A percentile compares a stretch with the other conserved stretches of the same genome.
Conservation (phyloP, 1,284 basidiomycete species). For the Cutaneotrichosporon sp. region DNA sequence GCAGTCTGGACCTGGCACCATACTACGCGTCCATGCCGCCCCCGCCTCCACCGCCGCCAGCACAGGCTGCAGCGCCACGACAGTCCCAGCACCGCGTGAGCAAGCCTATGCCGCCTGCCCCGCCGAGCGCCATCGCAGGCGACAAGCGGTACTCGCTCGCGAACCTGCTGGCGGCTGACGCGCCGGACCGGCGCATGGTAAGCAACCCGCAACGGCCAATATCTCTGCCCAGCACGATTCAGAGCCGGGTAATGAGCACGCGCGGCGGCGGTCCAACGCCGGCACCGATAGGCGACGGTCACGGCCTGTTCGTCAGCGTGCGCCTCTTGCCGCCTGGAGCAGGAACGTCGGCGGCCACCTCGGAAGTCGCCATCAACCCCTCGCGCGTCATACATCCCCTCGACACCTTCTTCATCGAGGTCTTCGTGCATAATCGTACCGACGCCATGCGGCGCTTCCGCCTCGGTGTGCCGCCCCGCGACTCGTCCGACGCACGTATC, state of each 20-base stretch:
- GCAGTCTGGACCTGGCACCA: slow-evolving; percentile 66
- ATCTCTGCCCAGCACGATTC: slow-evolving; percentile 8
- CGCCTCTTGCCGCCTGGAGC: slow-evolving; percentile 52
- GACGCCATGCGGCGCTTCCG: slow-evolving; percentile 70
- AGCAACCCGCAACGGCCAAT: slow-evolving; percentile 11
- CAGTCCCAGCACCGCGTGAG: slow-evolving; percentile 2
- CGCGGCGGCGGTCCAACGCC: slow-evolving; percentile 1
- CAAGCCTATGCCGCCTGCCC: slow-evolving; percentile 12
- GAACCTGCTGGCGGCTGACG: slow-evolving; percentile 21
- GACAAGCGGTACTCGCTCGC: slow-evolving; percentile 47
- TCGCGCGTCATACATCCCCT: slow-evolving; percentile 58
- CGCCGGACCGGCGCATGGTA: slow-evolving; percentile 5
- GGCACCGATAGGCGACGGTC: slow-evolving; percentile 10
- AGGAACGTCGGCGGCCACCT: neutral
- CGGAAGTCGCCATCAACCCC: neutral
- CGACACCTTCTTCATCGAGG: slow-evolving; percentile 72
- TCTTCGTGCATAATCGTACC: slow-evolving; percentile 84
- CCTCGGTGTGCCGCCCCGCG: slow-evolving; percentile 60
- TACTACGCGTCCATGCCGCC: slow-evolving; percentile 34
- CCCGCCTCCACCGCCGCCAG: slow-evolving; percentile 15
- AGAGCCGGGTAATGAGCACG: slow-evolving; percentile 9
- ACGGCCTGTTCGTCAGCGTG: slow-evolving; percentile 62
- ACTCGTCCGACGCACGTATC: slow-evolving; percentile 43
- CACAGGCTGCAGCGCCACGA: slow-evolving; percentile 6
- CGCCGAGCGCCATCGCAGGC: slow-evolving; percentile 42